Percentiles rank a stretch among this genome's conserved stretches.
phyloP scores from a whole-genome alignment of 305 asterid genomes.

The Rubia tinctorum region DNA sequence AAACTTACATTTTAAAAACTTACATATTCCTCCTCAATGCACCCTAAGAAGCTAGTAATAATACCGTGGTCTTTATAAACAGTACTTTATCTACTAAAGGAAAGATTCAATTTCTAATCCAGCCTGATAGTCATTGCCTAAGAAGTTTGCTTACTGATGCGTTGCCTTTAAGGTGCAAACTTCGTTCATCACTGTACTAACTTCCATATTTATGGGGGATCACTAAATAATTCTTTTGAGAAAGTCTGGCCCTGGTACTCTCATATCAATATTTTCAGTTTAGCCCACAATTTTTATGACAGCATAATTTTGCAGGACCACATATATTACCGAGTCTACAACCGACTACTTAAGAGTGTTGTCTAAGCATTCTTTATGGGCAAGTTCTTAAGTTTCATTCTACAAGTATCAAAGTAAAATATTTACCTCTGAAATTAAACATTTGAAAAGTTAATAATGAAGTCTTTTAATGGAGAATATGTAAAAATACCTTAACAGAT shows the following conservation, averaged over 20 bases:
- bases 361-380: background rate
- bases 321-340: background rate
- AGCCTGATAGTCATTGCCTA: background rate
- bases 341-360: background rate
- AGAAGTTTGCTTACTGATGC: background rate
- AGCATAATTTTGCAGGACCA: background rate
- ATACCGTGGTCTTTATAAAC: background rate
- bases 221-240: background rate
- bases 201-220: background rate
- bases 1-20: too few species aligned
- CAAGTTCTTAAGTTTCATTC: background rate
- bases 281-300: background rate
- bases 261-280: background rate
- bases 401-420: background rate
- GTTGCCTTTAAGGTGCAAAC: background rate
- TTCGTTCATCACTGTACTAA: background rate
- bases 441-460: background rate
- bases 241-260: background rate
- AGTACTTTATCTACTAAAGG: background rate
- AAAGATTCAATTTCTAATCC: background rate
- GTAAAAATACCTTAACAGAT: constrained; percentile 73
- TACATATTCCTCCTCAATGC: background rate
- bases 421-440: background rate
- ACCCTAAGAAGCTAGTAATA: background rate
- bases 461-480: constrained; percentile 2